Base-by-base conservation (phyloP, 345 rosid genomes). In the Eucalyptus polybractea region DNA sequence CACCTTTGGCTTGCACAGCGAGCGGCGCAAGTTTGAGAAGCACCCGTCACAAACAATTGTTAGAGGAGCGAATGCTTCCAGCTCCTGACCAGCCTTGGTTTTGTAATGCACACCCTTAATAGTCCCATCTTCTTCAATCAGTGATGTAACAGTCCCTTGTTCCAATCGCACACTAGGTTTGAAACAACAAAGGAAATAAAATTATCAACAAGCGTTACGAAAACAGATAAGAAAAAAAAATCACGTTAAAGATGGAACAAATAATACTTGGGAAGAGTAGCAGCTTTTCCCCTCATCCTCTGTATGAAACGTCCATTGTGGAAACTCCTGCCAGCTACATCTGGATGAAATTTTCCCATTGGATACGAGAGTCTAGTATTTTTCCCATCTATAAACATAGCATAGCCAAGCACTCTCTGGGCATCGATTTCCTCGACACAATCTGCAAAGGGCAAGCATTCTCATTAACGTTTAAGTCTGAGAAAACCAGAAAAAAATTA, bases 221-320 rank as follows among this genome's bases (percentile, higher is more conserved):
- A 19, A 47, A 86, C 54, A 44, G 19, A 62, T 19, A 12, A 6
- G n/a, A 14, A 31, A 47, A 76, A 13, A n/a, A 50, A 22, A 87
- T 16, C 19, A 45, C 19, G 19, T 22, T 54, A 44, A 51, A 50
- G 83, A 17, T 60, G 27, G 37, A n/a, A 40, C 4, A 50, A 58
- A 72, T 33, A 6, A 14, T 72, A 88, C 91, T 86, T 88, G 86
- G 90, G 91, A 88, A 90, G 91, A 86, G 91, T 50, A 69, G 91
- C 69, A 27, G 86, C 87, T 87, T 90, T 90, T 86, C 87, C 80
- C 88, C 91, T 88, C 91, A 90, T 90, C 60, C 88, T 88, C 90
- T 67, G 90, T 15, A 90, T 88, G 91, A 90, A 90, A 80, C 91
- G 90, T 81, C 91, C 90, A 45, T 90, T 86, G 90, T 90, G 91